phyloP scores from a whole-genome alignment of 73 alveolate genomes.

The Blepharisma japonicum region DNA sequence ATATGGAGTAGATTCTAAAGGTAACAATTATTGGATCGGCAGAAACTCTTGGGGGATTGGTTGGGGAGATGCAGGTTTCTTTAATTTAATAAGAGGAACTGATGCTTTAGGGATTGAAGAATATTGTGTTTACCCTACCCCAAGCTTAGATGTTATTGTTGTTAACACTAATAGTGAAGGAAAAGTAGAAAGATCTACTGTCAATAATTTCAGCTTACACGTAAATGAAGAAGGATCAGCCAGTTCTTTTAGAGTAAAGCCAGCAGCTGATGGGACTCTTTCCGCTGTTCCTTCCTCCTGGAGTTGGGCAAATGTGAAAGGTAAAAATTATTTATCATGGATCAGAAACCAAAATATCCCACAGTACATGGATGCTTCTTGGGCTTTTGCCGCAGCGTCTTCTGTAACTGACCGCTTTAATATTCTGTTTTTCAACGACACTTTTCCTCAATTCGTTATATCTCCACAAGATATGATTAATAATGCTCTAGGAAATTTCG shows the following conservation, averaged over 20 bases:
- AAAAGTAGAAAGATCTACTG: background rate
- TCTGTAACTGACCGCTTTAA: constrained; percentile 88
- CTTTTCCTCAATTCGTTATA: constrained; percentile 75
- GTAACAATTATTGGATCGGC: constrained; percentile 66
- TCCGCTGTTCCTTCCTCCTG: background rate
- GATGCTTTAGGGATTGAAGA: constrained; percentile 46
- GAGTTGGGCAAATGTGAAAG: constrained; percentile 71
- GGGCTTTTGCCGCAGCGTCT: constrained; percentile 94
- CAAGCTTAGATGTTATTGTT: background rate
- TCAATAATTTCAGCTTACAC: too few species aligned
- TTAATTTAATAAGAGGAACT: constrained; percentile 61
- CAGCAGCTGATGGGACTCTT: constrained; percentile 45
- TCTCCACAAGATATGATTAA: constrained; percentile 79
- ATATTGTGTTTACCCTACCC: constrained; percentile 57
- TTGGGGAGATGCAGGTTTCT: constrained; percentile 78
- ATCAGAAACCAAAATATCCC: constrained; percentile 86
- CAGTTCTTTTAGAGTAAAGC: too few species aligned
- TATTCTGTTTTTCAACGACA: constrained; percentile 76
- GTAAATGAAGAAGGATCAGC: too few species aligned
- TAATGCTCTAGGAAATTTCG: constrained; percentile 88
- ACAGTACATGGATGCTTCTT: constrained; percentile 94
- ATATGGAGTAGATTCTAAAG: constrained; percentile 79
- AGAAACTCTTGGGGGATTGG: constrained; percentile 77
- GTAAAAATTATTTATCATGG: constrained; percentile 77
- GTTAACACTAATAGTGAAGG: background rate